Evolutionary conservation across 2,329 filamentous ascomycete genomes (phyloP).

Genomic region (Aspergillus neoniger): DNA sequence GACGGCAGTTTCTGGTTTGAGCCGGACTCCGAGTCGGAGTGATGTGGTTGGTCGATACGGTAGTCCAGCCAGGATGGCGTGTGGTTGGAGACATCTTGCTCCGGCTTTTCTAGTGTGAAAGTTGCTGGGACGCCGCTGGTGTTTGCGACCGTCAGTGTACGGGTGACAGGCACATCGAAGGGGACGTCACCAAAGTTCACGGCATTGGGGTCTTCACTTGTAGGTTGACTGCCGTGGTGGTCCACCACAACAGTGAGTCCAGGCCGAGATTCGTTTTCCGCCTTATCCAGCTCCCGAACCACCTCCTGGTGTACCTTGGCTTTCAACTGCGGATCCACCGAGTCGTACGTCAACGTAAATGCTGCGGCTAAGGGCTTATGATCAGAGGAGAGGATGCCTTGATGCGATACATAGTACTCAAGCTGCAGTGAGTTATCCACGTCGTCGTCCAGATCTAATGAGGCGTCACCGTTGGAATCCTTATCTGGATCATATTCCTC

Average conservation of each 20-base stretch:
- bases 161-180: slow-evolving; percentile 66
- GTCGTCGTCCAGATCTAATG: slow-evolving; percentile 29
- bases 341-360: slow-evolving; percentile 83
- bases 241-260: slow-evolving; percentile 82
- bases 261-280: slow-evolving; percentile 87
- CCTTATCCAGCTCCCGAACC: slow-evolving; percentile 81
- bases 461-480: slow-evolving; percentile 47
- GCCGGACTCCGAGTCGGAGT: slow-evolving; percentile 33
- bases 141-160: slow-evolving; percentile 82
- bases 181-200: slow-evolving; percentile 78
- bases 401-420: slow-evolving; percentile 82
- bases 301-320: slow-evolving; percentile 83
- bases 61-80: slow-evolving; percentile 71
- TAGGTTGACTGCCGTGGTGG: slow-evolving; percentile 39
- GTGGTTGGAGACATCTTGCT: slow-evolving; percentile 47
- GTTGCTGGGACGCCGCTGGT: slow-evolving; percentile 80
- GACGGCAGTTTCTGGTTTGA: slow-evolving; percentile 29
- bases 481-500: slow-evolving; percentile 63
- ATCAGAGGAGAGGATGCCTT: slow-evolving; percentile 86
- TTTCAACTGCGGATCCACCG: slow-evolving; percentile 81
- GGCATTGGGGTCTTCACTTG: slow-evolving; percentile 52
- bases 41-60: slow-evolving; percentile 59
- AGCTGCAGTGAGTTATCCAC: slow-evolving; percentile 54
- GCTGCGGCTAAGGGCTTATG: slow-evolving; percentile 88
- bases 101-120: slow-evolving; percentile 75